Evolutionary conservation across 2,329 filamentous ascomycete genomes (phyloP), one percentile per base, ranked within the genome.

Genomic region (Aureobasidium mangrovei): DNA sequence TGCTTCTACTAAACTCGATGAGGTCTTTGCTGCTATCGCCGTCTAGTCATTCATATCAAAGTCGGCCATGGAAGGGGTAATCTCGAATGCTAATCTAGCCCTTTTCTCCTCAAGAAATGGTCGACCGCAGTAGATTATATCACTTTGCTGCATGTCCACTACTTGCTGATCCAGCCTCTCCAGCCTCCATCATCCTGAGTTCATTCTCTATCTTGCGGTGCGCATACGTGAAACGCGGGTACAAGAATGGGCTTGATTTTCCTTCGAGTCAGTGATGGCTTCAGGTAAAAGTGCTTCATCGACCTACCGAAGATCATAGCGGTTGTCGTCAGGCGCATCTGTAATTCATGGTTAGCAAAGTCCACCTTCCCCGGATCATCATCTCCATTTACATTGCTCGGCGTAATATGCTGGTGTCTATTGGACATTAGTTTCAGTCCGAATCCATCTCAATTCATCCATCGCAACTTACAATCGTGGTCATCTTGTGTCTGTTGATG

Each of bases 401-500:
- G 57, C 57, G 28, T 59, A 59, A 45, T 59, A 59, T 42, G 57
- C 55, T 27, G 57, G 57, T n/a, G 57, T 59, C 32, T 35, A 12
- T 35, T 35, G 7, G 7, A 35, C 44, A 43, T 44, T 18, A 24
- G 3, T 6, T 4, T 27, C 47, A 33, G 47, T 33, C 33, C 7
- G 38, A 6, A 4, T 9, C 10, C 51, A 12, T 38, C 31, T 7
- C 6, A 7, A 1, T 53, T 81, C 79, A 41, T 81, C 78, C 0
- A 74, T 7, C 7, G 32, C 32, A 7, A 35, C 32, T 35, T 12
- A 35, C 32, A 73, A 36, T 67, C 7, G 79, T 75, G 1, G 80
- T 83, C 66, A 78, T 76, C 68, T 86, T 86, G 65, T 85, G 82
- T 7, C 83, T 69, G 62, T 85, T 85, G 60, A 84, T 80, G 0